Percentiles rank a stretch among this genome's conserved stretches.
phyloP scores from a whole-genome alignment of 768 basidiomycete genomes.

The Kwoniella dejecticola region DNA sequence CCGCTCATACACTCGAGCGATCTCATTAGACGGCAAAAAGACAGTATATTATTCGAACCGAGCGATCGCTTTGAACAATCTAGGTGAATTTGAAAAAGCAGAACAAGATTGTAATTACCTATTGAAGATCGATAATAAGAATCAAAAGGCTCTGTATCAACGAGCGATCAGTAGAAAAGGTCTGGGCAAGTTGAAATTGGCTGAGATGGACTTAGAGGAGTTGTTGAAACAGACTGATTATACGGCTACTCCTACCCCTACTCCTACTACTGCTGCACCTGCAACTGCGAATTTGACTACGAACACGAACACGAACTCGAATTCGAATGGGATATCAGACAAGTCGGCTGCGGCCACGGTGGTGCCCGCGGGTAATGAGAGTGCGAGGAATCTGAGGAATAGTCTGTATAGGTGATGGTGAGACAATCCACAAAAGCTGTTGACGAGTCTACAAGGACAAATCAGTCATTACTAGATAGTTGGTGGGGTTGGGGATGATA shows the following conservation, averaged over 20 bases:
- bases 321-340: too few species aligned
- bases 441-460: too few species aligned
- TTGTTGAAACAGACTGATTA: slow-evolving; percentile 30
- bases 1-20: slow-evolving; percentile 53
- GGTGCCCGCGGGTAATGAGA: slow-evolving; percentile 46
- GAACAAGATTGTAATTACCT: slow-evolving; percentile 52
- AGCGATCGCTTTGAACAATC: slow-evolving; percentile 53
- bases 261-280: neutral
- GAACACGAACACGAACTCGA: neutral
- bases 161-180: slow-evolving; percentile 50
- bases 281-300: too few species aligned
- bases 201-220: slow-evolving; percentile 47
- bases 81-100: slow-evolving; percentile 50
- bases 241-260: neutral
- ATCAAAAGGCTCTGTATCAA: slow-evolving; percentile 54
- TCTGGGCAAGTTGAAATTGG: slow-evolving; percentile 48
- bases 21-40: slow-evolving; percentile 55
- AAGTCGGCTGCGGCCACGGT: too few species aligned
- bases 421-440: too few species aligned
- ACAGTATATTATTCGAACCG: slow-evolving; percentile 55
- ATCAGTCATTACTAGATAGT: too few species aligned
- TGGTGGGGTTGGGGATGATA: too few species aligned
- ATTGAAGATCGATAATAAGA: slow-evolving; percentile 45
- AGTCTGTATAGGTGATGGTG: slow-evolving; percentile 1
- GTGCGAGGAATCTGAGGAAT: slow-evolving; percentile 36